Percentiles rank a stretch among this genome's conserved stretches.
Evolutionary conservation across 768 basidiomycete species (phyloP).

Genomic region (Russula dissimulans): DNA sequence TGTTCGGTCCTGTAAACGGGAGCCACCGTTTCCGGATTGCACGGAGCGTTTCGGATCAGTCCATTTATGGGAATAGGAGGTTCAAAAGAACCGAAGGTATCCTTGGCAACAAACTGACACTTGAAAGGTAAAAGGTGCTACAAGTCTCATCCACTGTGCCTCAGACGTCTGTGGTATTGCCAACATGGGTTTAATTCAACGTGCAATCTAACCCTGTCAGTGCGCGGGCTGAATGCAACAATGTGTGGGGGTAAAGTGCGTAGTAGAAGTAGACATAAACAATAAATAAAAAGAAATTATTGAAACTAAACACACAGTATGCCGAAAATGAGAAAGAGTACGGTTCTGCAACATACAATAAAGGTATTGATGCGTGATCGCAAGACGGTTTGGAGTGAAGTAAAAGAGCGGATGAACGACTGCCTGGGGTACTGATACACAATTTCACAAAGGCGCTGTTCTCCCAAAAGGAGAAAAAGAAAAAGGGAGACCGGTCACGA

Average conservation of each 20-base stretch:
- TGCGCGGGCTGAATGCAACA: not conserved
- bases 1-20: too few species aligned
- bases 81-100: too few species aligned
- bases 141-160: not conserved
- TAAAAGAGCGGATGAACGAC: not conserved
- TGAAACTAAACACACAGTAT: slow-evolving; percentile 2
- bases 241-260: not conserved
- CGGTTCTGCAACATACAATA: slow-evolving; percentile 3
- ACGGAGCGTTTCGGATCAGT: too few species aligned
- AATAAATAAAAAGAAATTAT: slow-evolving; percentile 2
- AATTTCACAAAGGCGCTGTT: not conserved
- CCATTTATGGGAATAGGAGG: too few species aligned
- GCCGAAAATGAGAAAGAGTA: slow-evolving; percentile 1
- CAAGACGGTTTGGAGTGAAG: not conserved
- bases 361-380: slow-evolving; percentile 11
- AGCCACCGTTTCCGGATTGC: too few species aligned
- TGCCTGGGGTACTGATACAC: slow-evolving; percentile 2
- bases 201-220: not conserved
- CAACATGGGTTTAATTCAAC: not conserved
- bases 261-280: not conserved
- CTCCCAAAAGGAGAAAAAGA: not conserved
- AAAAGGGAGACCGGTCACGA: not conserved
- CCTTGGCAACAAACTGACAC: too few species aligned
- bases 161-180: not conserved
- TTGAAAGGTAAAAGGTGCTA: too few species aligned